A percentile compares a stretch with the other conserved stretches of the same genome.
Evolutionary conservation across 176 grass and related monocot genomes (phyloP).

Genomic region (Triticum dicoccoides): DNA sequence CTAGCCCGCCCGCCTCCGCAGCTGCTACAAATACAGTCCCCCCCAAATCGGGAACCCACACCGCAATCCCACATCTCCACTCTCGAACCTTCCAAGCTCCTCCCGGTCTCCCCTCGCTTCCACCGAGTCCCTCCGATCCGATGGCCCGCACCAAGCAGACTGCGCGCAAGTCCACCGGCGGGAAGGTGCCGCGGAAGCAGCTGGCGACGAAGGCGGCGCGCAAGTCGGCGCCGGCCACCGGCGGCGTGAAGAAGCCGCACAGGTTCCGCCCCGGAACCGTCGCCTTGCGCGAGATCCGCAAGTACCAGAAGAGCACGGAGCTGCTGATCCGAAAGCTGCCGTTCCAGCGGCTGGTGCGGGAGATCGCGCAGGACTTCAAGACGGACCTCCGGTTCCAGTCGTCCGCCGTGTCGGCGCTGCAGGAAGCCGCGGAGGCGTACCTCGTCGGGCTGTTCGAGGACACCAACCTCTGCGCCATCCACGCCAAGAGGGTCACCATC

Average conservation of each 20-base stretch:
- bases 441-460: slow-evolving; percentile 89
- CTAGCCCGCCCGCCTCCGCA: slow-evolving; percentile 37
- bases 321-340: slow-evolving; percentile 89
- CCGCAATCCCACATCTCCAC: not conserved
- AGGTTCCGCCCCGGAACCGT: slow-evolving; percentile 69
- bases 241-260: slow-evolving; percentile 95
- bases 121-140: not conserved
- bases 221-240: slow-evolving; percentile 81
- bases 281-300: slow-evolving; percentile 69
- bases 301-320: slow-evolving; percentile 98
- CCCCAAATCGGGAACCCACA: fast-evolving
- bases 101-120: not conserved
- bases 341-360: slow-evolving; percentile 66
- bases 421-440: slow-evolving; percentile 84
- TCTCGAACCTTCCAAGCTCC: not conserved
- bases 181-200: slow-evolving; percentile 85
- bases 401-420: slow-evolving; percentile 61
- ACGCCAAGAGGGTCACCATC: slow-evolving; percentile 90
- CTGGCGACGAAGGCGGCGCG: slow-evolving; percentile 85
- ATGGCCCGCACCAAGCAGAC: slow-evolving; percentile 94
- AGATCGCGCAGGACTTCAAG: slow-evolving; percentile 97
- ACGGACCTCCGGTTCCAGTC: slow-evolving; percentile 78
- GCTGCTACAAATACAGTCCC: slow-evolving; percentile 36
- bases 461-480: slow-evolving; percentile 93
- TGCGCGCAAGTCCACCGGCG: slow-evolving; percentile 72